Conservation (phyloP, 2,329 filamentous ascomycete genomes). For the Sporothrix inflata region DNA sequence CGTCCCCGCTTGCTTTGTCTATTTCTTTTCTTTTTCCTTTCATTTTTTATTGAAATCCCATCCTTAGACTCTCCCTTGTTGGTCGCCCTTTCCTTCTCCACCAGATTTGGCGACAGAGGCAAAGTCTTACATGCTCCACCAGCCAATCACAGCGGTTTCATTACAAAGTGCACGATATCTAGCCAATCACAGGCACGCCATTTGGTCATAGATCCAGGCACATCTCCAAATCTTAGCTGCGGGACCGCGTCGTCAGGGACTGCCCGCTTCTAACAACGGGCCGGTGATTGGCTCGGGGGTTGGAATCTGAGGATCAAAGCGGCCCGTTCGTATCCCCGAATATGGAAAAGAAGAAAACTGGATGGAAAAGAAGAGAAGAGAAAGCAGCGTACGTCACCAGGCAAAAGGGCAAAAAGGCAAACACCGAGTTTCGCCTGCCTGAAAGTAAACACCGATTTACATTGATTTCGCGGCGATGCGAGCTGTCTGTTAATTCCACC, state of each 20-base stretch:
- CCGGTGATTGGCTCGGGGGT: conserved; percentile 23
- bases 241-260: conserved; percentile 5
- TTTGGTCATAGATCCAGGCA: conserved; percentile 7
- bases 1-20: neutral
- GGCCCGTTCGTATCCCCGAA: conserved; percentile 26
- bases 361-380: neutral
- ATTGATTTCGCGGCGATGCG: neutral
- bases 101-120: conserved; percentile 19
- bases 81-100: conserved; percentile 5
- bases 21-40: neutral
- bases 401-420: neutral
- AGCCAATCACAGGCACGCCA: conserved; percentile 15
- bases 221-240: conserved; percentile 24
- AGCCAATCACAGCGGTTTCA: conserved; percentile 4
- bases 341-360: neutral
- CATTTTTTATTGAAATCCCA: neutral
- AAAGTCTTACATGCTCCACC: neutral
- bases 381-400: conserved; percentile 11
- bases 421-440: neutral
- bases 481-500: neutral
- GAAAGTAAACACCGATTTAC: neutral
- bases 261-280: conserved; percentile 15
- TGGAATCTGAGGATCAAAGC: neutral
- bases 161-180: neutral
- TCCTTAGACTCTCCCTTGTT: conserved; percentile 16